These are phyloP conservation scores for Lepraria neglecta DNA, from an alignment of 495 filamentous ascomycete species.

Conservation along the genomic window DNA sequence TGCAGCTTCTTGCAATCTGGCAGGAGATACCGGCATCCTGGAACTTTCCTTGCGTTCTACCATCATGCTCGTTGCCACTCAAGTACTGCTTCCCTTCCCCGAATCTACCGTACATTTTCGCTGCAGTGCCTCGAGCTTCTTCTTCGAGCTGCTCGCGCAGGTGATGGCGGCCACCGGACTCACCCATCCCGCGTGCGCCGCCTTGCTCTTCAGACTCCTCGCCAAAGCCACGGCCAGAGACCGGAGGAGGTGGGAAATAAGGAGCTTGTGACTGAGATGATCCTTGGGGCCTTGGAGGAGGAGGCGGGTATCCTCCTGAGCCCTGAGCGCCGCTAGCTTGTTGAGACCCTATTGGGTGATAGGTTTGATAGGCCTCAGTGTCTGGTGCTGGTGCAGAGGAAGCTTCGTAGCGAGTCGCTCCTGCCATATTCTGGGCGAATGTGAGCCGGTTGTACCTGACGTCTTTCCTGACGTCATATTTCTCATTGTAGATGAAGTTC, in stretches of 20 bases:
- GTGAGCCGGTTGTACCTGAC: conserved; percentile 54
- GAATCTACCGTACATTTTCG: conserved; percentile 39
- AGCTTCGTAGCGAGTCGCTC: conserved; percentile 18
- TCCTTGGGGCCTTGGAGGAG: conserved; percentile 16
- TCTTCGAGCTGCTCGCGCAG: conserved; percentile 21
- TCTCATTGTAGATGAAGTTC: conserved; percentile 86
- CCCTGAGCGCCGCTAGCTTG: neutral
- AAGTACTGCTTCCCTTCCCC: conserved; percentile 42
- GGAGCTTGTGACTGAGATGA: conserved; percentile 33
- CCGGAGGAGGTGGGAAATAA: conserved; percentile 43
- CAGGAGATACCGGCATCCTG: conserved; percentile 48
- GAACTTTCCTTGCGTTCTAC: conserved; percentile 17
- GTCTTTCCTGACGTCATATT: conserved; percentile 64
- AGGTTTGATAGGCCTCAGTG: conserved; percentile 22
- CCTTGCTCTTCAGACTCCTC: conserved; percentile 35
- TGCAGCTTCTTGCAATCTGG: conserved; percentile 63
- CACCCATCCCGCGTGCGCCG: conserved; percentile 20
- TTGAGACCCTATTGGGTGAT: conserved; percentile 4
- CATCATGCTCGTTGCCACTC: conserved; percentile 18
- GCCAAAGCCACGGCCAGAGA: conserved; percentile 36
- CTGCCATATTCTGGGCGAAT: conserved; percentile 27
- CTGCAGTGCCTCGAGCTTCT: conserved; percentile 33
- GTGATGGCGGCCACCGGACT: conserved; percentile 13
- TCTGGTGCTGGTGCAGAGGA: conserved; percentile 20
- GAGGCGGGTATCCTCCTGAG: neutral